Evolutionary conservation across 2,329 filamentous ascomycete species (phyloP).

Genomic region (Penicillium sp.): DNA sequence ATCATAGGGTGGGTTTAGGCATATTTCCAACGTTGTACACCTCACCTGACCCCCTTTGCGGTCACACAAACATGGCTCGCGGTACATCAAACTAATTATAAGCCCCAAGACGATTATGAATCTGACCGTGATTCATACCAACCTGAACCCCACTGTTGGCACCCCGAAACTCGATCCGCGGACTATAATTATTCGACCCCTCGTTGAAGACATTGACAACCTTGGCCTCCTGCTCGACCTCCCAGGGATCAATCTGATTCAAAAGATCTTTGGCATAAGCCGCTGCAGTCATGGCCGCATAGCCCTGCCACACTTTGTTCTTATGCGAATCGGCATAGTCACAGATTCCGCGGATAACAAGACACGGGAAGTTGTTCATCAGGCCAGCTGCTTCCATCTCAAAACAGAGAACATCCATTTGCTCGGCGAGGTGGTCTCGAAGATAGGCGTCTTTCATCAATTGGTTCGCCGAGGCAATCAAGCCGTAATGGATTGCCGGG

Average conservation of each 20-base stretch:
- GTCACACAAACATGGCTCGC: no score
- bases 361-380: conserved; percentile 10
- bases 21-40: no score
- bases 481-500: background rate
- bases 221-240: background rate
- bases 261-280: background rate
- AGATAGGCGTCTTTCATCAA: background rate
- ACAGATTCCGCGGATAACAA: conserved; percentile 21
- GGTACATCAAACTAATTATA: background rate
- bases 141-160: background rate
- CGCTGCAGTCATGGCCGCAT: conserved; percentile 11
- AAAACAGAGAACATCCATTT: conserved; percentile 7
- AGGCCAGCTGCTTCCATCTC: conserved; percentile 8
- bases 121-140: background rate
- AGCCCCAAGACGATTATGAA: background rate
- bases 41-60: no score
- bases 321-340: conserved; percentile 25
- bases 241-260: background rate
- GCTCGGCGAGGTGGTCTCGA: background rate
- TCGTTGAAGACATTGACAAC: background rate
- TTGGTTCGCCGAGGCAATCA: background rate
- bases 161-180: background rate
- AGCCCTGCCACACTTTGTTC: conserved; percentile 14
- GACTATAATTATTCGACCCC: background rate
- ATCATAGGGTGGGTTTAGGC: no score